Percentiles rank a stretch among this genome's conserved stretches.
These are phyloP conservation scores for Mesotaenium endlicherianum DNA, from an alignment of 139 green algal species.

Conservation along the genomic window DNA sequence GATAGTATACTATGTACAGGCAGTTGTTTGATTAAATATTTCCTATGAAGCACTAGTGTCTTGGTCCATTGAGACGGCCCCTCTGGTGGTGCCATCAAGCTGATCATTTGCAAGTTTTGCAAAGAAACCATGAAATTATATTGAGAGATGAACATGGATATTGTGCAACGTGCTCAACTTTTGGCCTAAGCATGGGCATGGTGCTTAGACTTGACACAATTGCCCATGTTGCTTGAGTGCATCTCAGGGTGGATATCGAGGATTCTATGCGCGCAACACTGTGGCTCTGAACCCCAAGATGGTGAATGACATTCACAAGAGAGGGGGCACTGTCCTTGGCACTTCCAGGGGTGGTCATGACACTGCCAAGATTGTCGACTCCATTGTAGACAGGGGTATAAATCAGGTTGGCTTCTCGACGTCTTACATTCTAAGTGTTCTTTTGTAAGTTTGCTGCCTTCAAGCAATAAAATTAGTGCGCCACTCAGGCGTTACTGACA, in stretches of 20 bases:
- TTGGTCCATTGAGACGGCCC: too few relatives aligned
- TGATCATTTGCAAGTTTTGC: neutral
- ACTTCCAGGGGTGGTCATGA: slow-evolving; percentile 89
- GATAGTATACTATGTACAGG: too few relatives aligned
- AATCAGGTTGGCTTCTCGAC: too few relatives aligned
- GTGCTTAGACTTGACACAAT: neutral
- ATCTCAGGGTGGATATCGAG: slow-evolving; percentile 73
- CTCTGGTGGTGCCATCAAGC: neutral
- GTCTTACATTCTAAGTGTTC: too few relatives aligned
- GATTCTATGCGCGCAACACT: slow-evolving; percentile 71
- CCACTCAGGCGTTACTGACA: too few relatives aligned
- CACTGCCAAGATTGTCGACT: slow-evolving; percentile 93
- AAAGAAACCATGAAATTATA: too few relatives aligned
- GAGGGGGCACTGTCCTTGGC: slow-evolving; percentile 94
- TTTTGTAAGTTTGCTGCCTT: too few relatives aligned
- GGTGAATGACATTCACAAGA: slow-evolving; percentile 92
- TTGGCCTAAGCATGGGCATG: neutral
- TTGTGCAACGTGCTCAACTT: neutral
- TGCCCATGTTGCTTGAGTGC: neutral
- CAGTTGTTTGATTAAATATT: too few relatives aligned
- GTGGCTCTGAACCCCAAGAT: slow-evolving; percentile 75
- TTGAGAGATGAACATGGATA: too few relatives aligned
- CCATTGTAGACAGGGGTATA: slow-evolving; percentile 90
- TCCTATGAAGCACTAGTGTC: too few relatives aligned
- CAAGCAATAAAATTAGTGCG: too few relatives aligned